phyloP scores from a whole-genome alignment of 768 basidiomycete species.

The Mycena metata region DNA sequence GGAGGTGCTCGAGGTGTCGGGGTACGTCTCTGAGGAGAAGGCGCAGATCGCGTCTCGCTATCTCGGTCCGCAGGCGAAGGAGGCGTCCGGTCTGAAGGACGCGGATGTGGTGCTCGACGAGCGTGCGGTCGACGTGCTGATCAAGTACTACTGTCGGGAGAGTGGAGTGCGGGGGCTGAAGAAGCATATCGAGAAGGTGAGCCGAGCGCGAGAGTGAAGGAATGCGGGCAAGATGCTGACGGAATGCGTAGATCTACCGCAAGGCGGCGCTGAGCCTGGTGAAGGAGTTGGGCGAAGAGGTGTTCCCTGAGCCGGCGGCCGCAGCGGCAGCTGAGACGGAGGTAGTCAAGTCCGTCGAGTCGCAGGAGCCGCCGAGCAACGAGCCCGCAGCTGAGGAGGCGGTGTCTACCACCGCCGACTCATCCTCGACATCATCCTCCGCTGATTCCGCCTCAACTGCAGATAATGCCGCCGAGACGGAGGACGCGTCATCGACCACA shows the following conservation, averaged over 20 bases:
- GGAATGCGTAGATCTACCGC: conserved; percentile 71
- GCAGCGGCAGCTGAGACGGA: conserved; percentile 3
- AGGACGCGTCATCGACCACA: not conserved
- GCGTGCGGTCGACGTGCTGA: conserved; percentile 85
- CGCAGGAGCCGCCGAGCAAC: conserved; percentile 62
- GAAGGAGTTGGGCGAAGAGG: conserved; percentile 88
- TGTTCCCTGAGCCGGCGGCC: conserved; percentile 76
- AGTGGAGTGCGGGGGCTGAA: conserved; percentile 97
- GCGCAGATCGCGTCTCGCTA: conserved; percentile 88
- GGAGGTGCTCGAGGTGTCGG: conserved; percentile 96
- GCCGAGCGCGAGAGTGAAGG: conserved; percentile 2
- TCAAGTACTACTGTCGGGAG: conserved; percentile 98
- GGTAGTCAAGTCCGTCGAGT: conserved; percentile 60
- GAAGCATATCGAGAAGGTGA: conserved; percentile 98
- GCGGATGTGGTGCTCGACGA: conserved; percentile 87
- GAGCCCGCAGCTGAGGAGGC: conserved; percentile 47
- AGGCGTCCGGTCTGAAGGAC: conserved; percentile 86
- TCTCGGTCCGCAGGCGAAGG: conserved; percentile 93
- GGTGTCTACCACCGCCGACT: conserved; percentile 28
- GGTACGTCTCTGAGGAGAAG: conserved; percentile 96
- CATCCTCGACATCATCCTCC: too few species aligned
- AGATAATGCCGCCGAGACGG: conserved; percentile 22
- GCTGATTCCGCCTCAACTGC: too few species aligned
- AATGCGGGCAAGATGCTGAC: not conserved
- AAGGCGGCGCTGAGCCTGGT: conserved; percentile 96